Base-by-base conservation (phyloP, 495 filamentous ascomycete genomes). In the Aspergillus heteromorphus region DNA sequence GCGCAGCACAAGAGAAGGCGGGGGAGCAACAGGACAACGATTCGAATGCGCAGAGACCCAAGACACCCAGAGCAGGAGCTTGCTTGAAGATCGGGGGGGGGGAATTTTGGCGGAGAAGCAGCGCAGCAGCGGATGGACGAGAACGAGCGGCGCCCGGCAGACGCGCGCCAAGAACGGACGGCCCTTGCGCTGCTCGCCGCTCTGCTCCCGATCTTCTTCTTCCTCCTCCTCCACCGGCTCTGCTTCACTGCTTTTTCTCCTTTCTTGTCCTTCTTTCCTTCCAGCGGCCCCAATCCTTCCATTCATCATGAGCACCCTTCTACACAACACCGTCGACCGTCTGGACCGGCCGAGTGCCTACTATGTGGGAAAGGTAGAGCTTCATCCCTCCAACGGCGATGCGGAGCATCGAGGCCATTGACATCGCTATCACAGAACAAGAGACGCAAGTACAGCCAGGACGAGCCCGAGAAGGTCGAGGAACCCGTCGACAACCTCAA, bases 321-420 rank as follows among this genome's bases (percentile, higher is more conserved):
- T 43, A 10, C 57, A 43, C 16, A 82, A 80, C 56, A 96, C 91
- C 1, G 87, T 96, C 30, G 91, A 96, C 43, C 76, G 91, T 52
- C 81, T 96, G 45, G 91, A 96, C 69, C 86, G 84, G 67, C 89
- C 91, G 2, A 95, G 91, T 67, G 87, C 91, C 55, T 96, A 96
- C 71, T 92, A 89, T 59, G 73, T 81, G 34, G 84, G 79, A 71
- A 84, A 89, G 67, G 91, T 95, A 72, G 27, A 49, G 47, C 50
- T 54, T 36, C 54, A 45, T 45, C 21, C 50, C n/a, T 61, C 25
- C 53, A 48, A 51, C 4, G 23, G 8, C 40, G 36, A 20, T 14
- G 14, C 6, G 30, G 29, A 36, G 48, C 43, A 30, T 18, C 30
- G 16, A 41, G 18, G 38, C 40, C 18, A 58, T 49, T 52, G 29